Evolutionary conservation across 345 rosid species (phyloP).

Genomic region (Iberis pinnata): DNA sequence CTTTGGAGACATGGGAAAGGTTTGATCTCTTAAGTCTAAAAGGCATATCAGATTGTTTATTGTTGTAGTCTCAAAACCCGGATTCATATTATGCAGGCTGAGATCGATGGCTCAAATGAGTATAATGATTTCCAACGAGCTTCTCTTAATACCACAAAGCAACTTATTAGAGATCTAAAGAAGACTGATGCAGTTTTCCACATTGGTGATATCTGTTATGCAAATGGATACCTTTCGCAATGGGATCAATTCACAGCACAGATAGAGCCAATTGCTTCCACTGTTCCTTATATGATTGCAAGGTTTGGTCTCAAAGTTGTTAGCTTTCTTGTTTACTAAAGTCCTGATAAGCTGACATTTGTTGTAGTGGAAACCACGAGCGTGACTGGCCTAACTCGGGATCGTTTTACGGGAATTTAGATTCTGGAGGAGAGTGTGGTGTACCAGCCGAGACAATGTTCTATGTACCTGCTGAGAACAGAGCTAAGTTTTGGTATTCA

Average conservation of each 20-base stretch:
- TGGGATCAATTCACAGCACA: slow-evolving; percentile 74
- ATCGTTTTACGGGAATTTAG: slow-evolving; percentile 49
- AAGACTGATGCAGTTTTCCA: slow-evolving; percentile 54
- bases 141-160: slow-evolving; percentile 59
- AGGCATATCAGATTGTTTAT: slow-evolving; percentile 23
- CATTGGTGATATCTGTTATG: slow-evolving; percentile 65
- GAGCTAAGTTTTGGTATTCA: slow-evolving; percentile 62
- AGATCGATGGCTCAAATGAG: slow-evolving; percentile 57
- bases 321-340: not conserved
- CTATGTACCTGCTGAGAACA: slow-evolving; percentile 55
- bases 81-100: slow-evolving; percentile 37
- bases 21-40: slow-evolving; percentile 25
- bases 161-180: slow-evolving; percentile 47
- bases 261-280: slow-evolving; percentile 61
- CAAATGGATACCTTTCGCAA: slow-evolving; percentile 65
- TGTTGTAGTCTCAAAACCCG: not conserved
- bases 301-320: slow-evolving; percentile 33
- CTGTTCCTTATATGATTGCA: slow-evolving; percentile 64
- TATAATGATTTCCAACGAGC: slow-evolving; percentile 43
- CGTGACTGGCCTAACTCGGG: slow-evolving; percentile 67
- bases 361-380: slow-evolving; percentile 66
- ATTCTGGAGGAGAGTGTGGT: slow-evolving; percentile 80
- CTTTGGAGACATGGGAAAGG: slow-evolving; percentile 92
- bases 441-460: slow-evolving; percentile 70
- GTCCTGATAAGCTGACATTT: not conserved